phyloP scores from a whole-genome alignment of 1,139 yeast species.

The Sugiyamaella neomexicana region DNA sequence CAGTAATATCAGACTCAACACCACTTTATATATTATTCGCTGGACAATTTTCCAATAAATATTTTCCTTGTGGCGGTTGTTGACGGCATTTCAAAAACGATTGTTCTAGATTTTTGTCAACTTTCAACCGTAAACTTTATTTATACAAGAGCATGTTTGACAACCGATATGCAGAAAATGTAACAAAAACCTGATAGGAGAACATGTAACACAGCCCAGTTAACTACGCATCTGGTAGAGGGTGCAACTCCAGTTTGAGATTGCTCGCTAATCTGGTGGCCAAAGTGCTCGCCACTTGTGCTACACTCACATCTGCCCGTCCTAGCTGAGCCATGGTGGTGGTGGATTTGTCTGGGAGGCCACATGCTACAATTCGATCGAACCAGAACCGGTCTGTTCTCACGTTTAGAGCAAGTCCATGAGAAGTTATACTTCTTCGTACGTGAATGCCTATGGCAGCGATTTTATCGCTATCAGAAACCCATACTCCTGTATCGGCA shows the following conservation, averaged over 20 bases:
- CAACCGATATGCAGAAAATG: no score
- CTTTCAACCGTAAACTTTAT: no score
- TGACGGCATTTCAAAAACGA: no score
- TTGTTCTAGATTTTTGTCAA: no score
- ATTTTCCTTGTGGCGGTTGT: no score
- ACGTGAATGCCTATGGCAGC: slow-evolving; percentile 91
- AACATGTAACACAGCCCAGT: no score
- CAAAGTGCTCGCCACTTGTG: slow-evolving; percentile 52
- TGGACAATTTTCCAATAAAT: no score
- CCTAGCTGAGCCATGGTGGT: slow-evolving; percentile 48
- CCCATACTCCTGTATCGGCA: slow-evolving; percentile 83
- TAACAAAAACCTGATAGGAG: no score
- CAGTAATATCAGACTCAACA: no score
- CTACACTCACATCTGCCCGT: slow-evolving; percentile 34
- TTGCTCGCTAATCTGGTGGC: slow-evolving; percentile 53
- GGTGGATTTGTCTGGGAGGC: slow-evolving; percentile 61
- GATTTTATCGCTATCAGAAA: slow-evolving; percentile 60
- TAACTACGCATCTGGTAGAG: background rate
- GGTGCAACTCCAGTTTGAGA: slow-evolving; percentile 12
- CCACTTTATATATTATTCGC: no score
- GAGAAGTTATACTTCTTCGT: slow-evolving; percentile 80
- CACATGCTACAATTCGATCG: slow-evolving; percentile 79
- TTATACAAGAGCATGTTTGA: no score
- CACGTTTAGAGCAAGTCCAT: slow-evolving; percentile 85
- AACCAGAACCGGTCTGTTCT: slow-evolving; percentile 69